Evolutionary conservation across 108 stramenopile species (phyloP), one percentile per base, ranked within the genome.

Genomic region (Schizochytrium sp.): DNA sequence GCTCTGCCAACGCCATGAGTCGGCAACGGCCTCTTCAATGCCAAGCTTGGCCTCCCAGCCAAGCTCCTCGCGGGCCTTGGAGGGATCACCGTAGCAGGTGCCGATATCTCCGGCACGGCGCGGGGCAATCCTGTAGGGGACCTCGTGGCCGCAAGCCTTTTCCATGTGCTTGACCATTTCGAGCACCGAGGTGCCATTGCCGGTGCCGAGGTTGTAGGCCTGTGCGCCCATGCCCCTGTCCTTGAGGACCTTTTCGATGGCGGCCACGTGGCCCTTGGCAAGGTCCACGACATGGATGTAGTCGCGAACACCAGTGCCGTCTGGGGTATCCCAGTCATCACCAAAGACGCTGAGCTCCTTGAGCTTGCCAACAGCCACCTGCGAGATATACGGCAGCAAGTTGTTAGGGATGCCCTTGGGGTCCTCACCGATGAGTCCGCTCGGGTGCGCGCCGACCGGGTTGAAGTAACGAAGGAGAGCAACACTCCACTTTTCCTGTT

Each of bases 201-300:
- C 99, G 5, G 98, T 99, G 44, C 99, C 99, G 25, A 99, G 92
- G 93, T 99, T 99, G 95, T 98, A 98, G 6, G 94, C 95, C 29
- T 87, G 10, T 58, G 95, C 97, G 16, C 96, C 96, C 34, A 93
- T 89, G 12, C 72, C 89, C 21, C 92, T 88, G 25, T 93, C 92
- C 10, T 87, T 72, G 88, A 96, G 88, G 88, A 96, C 91, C 88
- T 97, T 95, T 44, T 94, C 89, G 47, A 99, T 95, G 18, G 98
- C 98, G 6, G 95, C 92, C n/a, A 97, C 92, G 90, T 99, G 98
- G 0, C 98, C 98, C 58, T 95, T 94, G 1, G 97, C 98, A 83
- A 99, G 92, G 92, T 99, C 99, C 95, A 98, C 95, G 4, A 99
- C 99, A 89, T 99, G 99, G 48, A 99, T 92, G 93, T 98, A 99